Conservation (phyloP, 1,284 basidiomycete genomes). For the Microbotryum saponariae region DNA sequence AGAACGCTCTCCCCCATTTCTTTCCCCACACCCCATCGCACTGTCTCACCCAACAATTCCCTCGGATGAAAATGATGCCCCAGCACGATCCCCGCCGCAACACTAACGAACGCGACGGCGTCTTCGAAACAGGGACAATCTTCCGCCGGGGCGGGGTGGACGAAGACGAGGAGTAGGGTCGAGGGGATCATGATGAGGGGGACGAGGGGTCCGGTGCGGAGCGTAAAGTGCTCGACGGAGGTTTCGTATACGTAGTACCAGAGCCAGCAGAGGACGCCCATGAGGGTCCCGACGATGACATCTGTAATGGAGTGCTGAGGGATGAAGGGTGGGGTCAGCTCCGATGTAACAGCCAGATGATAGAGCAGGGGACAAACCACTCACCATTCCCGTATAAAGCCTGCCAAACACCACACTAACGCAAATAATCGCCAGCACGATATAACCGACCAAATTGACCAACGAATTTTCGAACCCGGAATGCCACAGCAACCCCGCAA, state of each 20-base stretch:
- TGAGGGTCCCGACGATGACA: conserved; percentile 37
- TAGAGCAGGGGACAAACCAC: conserved; percentile 35
- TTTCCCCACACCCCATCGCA: neutral
- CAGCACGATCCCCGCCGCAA: conserved; percentile 67
- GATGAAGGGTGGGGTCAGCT: too few species aligned
- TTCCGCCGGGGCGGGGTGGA: conserved; percentile 75
- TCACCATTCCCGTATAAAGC: conserved; percentile 59
- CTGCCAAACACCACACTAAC: conserved; percentile 79
- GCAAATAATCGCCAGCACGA: conserved; percentile 50
- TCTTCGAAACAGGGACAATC: conserved; percentile 99
- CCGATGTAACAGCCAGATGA: too few species aligned
- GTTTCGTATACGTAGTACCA: conserved; percentile 8
- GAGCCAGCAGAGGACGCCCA: conserved; percentile 35
- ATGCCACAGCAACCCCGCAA: conserved; percentile 6
- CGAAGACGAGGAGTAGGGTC: conserved; percentile 66
- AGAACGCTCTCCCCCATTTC: neutral
- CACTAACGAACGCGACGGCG: conserved; percentile 83
- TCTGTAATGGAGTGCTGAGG: conserved; percentile 40
- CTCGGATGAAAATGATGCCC: conserved; percentile 53
- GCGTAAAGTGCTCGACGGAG: conserved; percentile 4
- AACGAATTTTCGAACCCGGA: too few species aligned
- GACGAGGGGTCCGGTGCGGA: conserved; percentile 42
- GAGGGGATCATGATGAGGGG: conserved; percentile 60
- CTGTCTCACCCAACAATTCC: conserved; percentile 1
- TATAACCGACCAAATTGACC: conserved; percentile 3